phyloP scores from a whole-genome alignment of 768 basidiomycete species.

The Jaapia argillacea region DNA sequence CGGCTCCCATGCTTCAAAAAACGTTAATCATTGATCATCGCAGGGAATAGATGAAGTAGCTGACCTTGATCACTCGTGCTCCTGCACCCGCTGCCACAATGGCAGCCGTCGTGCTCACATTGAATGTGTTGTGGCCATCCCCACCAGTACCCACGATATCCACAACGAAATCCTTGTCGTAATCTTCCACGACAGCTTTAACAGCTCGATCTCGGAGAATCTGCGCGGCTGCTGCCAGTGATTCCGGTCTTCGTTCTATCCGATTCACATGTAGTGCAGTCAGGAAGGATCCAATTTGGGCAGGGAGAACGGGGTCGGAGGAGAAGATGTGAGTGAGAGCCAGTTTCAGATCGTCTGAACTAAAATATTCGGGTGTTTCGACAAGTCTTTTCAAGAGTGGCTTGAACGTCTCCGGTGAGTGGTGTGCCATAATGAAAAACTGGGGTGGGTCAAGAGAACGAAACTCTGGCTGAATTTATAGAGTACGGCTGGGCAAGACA shows the following conservation, averaged over 20 bases:
- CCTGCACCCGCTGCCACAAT: conserved; percentile 94
- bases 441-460: too few relatives aligned
- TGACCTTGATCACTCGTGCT: conserved; percentile 84
- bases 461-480: too few relatives aligned
- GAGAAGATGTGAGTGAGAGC: conserved; percentile 72
- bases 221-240: conserved; percentile 69
- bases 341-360: conserved; percentile 56
- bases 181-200: conserved; percentile 46
- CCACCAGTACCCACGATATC: conserved; percentile 93
- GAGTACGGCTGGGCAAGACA: too few relatives aligned
- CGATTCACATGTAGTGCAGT: conserved; percentile 76
- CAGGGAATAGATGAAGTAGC: conserved; percentile 8
- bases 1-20: conserved; percentile 67
- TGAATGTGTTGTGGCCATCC: conserved; percentile 93
- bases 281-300: conserved; percentile 85
- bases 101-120: conserved; percentile 91
- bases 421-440: conserved; percentile 4
- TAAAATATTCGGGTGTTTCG: conserved; percentile 76
- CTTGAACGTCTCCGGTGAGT: conserved; percentile 55
- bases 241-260: conserved; percentile 65
- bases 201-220: conserved; percentile 64
- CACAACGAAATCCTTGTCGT: conserved; percentile 52
- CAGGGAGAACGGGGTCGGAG: conserved; percentile 49
- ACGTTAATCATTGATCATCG: conserved; percentile 2
- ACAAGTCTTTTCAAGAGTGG: conserved; percentile 68